A percentile compares a stretch with the other conserved stretches of the same genome.
These are phyloP conservation scores for Laetiporus sulphureus DNA, from an alignment of 1,284 basidiomycete genomes.

Conservation along the genomic window DNA sequence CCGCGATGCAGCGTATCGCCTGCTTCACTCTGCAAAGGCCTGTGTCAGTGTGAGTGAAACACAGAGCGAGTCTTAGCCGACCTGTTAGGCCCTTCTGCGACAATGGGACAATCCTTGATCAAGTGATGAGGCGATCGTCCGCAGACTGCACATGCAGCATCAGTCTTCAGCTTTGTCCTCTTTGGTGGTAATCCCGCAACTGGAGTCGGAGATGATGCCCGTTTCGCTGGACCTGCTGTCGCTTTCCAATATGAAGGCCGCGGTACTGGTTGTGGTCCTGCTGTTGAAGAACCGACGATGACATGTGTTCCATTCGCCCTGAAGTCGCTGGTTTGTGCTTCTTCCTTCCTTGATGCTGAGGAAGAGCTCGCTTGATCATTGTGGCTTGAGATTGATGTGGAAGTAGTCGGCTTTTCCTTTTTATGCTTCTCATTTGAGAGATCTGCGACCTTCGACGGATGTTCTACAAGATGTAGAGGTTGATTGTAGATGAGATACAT, in stretches of 20 bases:
- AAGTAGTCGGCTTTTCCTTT: slow-evolving; percentile 4
- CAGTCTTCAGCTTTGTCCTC: slow-evolving; percentile 37
- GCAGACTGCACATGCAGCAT: slow-evolving; percentile 40
- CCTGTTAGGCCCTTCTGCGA: slow-evolving; percentile 44
- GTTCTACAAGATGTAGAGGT: slow-evolving; percentile 48
- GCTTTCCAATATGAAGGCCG: no score
- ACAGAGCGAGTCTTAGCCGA: slow-evolving; percentile 19
- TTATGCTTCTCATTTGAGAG: slow-evolving; percentile 11
- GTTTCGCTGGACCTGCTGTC: slow-evolving; percentile 28
- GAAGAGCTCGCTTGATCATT: no score
- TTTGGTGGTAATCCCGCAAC: slow-evolving; percentile 8
- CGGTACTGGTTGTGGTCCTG: no score
- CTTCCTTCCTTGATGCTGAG: no score
- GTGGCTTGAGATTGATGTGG: slow-evolving; percentile 4
- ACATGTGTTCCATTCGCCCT: no score
- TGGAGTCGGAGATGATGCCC: slow-evolving; percentile 27
- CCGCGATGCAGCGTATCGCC: slow-evolving; percentile 43
- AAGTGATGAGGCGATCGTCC: slow-evolving; percentile 34
- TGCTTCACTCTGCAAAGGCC: slow-evolving; percentile 33
- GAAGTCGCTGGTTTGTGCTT: no score
- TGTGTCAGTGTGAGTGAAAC: slow-evolving; percentile 1
- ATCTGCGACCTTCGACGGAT: slow-evolving; percentile 9
- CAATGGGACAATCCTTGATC: slow-evolving; percentile 46
- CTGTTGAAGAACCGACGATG: no score
- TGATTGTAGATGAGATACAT: slow-evolving; percentile 51